These are phyloP conservation scores for Phytopythium chamaehyphon DNA, from an alignment of 352 stramenopile species.

Conservation along the genomic window DNA sequence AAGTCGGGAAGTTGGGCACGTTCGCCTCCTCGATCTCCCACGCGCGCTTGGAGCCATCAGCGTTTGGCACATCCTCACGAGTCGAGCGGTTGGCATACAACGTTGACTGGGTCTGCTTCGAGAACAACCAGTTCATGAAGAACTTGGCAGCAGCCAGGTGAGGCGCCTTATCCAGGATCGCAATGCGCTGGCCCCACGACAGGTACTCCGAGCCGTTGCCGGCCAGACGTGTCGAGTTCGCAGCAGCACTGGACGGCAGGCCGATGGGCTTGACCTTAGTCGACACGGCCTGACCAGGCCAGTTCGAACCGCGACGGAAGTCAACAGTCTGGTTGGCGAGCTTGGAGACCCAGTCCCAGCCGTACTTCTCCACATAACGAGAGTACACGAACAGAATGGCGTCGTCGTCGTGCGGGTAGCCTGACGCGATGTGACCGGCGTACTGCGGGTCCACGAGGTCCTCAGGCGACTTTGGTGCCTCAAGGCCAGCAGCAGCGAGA, in stretches of 20 bases:
- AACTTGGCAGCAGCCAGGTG: conserved; percentile 14
- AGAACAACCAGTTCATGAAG: conserved; percentile 22
- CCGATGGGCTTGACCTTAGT: conserved; percentile 13
- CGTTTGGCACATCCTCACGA: conserved; percentile 3
- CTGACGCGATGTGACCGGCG: conserved; percentile 31
- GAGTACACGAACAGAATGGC: conserved; percentile 44
- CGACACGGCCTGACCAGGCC: conserved; percentile 8
- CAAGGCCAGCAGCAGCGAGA: conserved; percentile 4
- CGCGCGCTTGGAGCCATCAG: neutral
- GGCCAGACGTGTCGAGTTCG: conserved; percentile 8
- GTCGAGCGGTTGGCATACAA: conserved; percentile 1
- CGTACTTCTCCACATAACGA: conserved; percentile 38
- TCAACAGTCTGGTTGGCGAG: conserved; percentile 19
- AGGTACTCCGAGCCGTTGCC: conserved; percentile 20
- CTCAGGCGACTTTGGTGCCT: conserved; percentile 14
- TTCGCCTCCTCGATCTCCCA: conserved; percentile 5
- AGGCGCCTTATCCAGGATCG: conserved; percentile 14
- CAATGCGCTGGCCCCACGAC: conserved; percentile 24
- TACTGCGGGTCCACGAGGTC: conserved; percentile 34
- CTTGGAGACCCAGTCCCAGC: conserved; percentile 20
- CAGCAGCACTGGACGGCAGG: conserved; percentile 9
- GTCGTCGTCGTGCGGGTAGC: conserved; percentile 50
- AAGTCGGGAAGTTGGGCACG: conserved; percentile 11
- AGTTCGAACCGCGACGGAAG: conserved; percentile 14
- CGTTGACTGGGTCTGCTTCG: conserved; percentile 5